phyloP scores from a whole-genome alignment of 768 basidiomycete genomes.

The Pholiota molesta region DNA sequence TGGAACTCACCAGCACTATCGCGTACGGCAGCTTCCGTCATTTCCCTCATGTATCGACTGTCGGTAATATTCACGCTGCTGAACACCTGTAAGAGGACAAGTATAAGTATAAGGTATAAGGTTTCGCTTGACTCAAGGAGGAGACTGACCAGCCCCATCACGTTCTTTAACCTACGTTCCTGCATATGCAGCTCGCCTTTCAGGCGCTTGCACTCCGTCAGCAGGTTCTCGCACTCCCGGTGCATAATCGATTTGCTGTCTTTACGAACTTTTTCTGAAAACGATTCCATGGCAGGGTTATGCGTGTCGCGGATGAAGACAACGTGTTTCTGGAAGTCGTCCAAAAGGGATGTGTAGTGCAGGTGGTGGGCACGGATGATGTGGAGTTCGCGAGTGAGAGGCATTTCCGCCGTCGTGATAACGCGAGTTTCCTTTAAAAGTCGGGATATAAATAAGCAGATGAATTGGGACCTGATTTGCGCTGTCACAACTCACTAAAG shows the following conservation, averaged over 20 bases:
- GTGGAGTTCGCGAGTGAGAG: conserved; percentile 57
- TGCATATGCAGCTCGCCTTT: conserved; percentile 44
- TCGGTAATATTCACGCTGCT: conserved; percentile 61
- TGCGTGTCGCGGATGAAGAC: conserved; percentile 48
- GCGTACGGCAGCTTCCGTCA: conserved; percentile 54
- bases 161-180: conserved; percentile 52
- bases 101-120: neutral
- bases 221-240: conserved; percentile 52
- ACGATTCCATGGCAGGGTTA: conserved; percentile 54
- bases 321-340: conserved; percentile 57
- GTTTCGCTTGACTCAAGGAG: neutral
- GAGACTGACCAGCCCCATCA: conserved; percentile 49
- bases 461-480: neutral
- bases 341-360: conserved; percentile 57
- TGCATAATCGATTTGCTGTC: conserved; percentile 37
- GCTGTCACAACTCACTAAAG: conserved; percentile 38
- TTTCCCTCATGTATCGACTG: conserved; percentile 50
- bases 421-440: conserved; percentile 50
- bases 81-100: conserved; percentile 47
- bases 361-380: conserved; percentile 62
- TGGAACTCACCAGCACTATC: conserved; percentile 47
- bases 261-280: conserved; percentile 28
- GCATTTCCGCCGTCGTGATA: conserved; percentile 42
- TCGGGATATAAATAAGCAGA: neutral
- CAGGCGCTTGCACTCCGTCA: conserved; percentile 53